These are phyloP conservation scores for Cydonia oblonga DNA, from an alignment of 331 rosid genomes.

Conservation along the genomic window DNA sequence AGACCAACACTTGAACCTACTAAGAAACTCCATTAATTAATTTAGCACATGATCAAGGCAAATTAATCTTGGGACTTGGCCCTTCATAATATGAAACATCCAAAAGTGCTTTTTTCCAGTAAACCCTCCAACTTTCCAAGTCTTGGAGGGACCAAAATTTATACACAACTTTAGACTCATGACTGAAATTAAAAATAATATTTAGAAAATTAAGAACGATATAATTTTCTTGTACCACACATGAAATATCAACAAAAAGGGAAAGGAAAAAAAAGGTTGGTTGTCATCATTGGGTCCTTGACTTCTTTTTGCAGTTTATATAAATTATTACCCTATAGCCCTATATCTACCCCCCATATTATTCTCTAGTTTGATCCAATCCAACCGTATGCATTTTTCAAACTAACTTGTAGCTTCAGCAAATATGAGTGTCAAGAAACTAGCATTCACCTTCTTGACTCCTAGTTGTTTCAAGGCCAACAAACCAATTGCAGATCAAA, in stretches of 20 bases:
- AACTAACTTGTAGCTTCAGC: background rate
- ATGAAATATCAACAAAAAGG: background rate
- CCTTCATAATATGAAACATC: conserved; percentile 21
- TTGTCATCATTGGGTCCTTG: conserved; percentile 12
- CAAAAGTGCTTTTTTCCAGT: background rate
- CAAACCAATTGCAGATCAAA: conserved; percentile 1
- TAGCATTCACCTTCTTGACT: conserved; percentile 24
- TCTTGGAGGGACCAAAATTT: conserved; percentile 17
- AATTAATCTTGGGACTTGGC: background rate
- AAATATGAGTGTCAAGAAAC: conserved; percentile 40
- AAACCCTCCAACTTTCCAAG: conserved; percentile 29
- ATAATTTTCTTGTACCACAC: background rate
- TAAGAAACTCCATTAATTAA: conserved; percentile 14
- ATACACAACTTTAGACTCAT: background rate
- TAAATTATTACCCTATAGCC: background rate
- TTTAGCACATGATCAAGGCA: conserved; percentile 7
- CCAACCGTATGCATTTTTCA: background rate
- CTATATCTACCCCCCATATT: conserved; percentile 1
- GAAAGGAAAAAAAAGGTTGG: background rate
- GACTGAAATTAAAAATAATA: background rate
- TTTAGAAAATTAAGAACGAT: background rate
- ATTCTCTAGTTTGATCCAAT: conserved; percentile 11
- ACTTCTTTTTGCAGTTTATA: conserved; percentile 7
- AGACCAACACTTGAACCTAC: conserved; percentile 18
- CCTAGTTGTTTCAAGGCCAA: conserved; percentile 44